Percentiles rank a stretch among this genome's conserved stretches.
Evolutionary conservation across 2,329 filamentous ascomycete species (phyloP).

Genomic region (Arthrobotrys sinensis): DNA sequence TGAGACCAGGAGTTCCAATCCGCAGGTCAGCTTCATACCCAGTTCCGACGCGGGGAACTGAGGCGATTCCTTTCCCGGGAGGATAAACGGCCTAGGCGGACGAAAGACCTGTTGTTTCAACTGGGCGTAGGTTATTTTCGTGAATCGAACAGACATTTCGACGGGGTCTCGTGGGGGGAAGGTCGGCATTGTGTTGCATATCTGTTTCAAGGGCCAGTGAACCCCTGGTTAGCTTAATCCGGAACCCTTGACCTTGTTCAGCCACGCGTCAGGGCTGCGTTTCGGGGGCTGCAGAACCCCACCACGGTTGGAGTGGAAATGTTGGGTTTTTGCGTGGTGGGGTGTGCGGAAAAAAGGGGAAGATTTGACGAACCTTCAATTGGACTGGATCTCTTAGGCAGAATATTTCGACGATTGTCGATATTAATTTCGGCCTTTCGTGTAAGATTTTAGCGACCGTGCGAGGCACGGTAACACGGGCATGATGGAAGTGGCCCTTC

Average conservation of each 20-base stretch:
- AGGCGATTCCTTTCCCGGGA: constrained; percentile 55
- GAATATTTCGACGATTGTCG: constrained; percentile 89
- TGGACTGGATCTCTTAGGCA: constrained; percentile 88
- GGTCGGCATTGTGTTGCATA: constrained; percentile 58
- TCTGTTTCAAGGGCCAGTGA: constrained; percentile 70
- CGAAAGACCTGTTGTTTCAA: constrained; percentile 87
- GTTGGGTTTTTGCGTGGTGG: constrained; percentile 19
- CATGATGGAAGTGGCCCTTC: constrained; percentile 81
- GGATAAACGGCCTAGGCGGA: constrained; percentile 70
- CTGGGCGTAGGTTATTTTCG: constrained; percentile 90
- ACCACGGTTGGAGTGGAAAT: constrained; percentile 30
- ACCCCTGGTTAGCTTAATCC: constrained; percentile 37
- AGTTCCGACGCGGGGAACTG: constrained; percentile 70
- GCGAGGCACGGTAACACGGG: constrained; percentile 81
- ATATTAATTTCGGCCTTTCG: constrained; percentile 80
- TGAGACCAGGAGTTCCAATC: constrained; percentile 87
- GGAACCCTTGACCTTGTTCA: constrained; percentile 39
- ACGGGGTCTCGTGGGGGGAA: constrained; percentile 87
- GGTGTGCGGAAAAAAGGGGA: constrained; percentile 38
- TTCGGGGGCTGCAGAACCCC: constrained; percentile 39
- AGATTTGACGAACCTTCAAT: constrained; percentile 70
- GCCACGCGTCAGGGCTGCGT: constrained; percentile 48
- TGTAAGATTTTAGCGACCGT: constrained; percentile 86
- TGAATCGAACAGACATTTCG: constrained; percentile 84
- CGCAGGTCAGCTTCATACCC: constrained; percentile 91